phyloP scores from a whole-genome alignment of 2,329 filamentous ascomycete genomes.

The Mariannaea sp. region DNA sequence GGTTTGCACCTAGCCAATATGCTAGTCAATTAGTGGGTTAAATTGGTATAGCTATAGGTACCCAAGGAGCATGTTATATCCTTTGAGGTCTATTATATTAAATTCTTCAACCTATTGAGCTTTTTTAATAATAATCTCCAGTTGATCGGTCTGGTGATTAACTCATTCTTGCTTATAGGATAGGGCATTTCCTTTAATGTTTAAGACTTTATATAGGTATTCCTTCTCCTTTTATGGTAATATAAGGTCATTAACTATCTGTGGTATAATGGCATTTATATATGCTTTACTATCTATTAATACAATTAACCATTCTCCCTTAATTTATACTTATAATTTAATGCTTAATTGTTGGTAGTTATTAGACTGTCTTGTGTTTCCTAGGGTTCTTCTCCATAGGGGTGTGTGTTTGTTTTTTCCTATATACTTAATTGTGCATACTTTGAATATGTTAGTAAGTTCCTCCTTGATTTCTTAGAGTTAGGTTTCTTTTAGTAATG shows the following conservation, averaged over 20 bases:
- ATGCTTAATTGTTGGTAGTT: too few species aligned
- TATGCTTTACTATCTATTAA: neutral
- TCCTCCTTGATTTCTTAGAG: too few species aligned
- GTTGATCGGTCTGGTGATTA: too few species aligned
- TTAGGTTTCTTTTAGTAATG: too few species aligned
- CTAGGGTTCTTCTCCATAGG: too few species aligned
- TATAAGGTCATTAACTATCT: neutral
- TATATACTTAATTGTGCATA: too few species aligned
- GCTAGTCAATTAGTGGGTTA: neutral
- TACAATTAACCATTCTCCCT: neutral
- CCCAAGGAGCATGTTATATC: neutral
- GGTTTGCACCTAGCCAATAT: neutral
- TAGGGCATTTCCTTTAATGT: neutral
- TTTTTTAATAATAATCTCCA: neutral
- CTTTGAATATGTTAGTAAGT: too few species aligned
- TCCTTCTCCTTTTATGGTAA: neutral
- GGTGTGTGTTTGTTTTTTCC: too few species aligned
- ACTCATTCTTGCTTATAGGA: neutral
- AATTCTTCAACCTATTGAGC: neutral
- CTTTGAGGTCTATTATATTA: neutral
- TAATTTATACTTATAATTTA: neutral
- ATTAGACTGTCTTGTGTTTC: too few species aligned
- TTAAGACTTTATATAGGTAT: neutral
- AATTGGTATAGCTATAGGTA: neutral
- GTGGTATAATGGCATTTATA: neutral